These are phyloP conservation scores for Penicillium sp. DNA, from an alignment of 2,329 filamentous ascomycete species.

Conservation along the genomic window DNA sequence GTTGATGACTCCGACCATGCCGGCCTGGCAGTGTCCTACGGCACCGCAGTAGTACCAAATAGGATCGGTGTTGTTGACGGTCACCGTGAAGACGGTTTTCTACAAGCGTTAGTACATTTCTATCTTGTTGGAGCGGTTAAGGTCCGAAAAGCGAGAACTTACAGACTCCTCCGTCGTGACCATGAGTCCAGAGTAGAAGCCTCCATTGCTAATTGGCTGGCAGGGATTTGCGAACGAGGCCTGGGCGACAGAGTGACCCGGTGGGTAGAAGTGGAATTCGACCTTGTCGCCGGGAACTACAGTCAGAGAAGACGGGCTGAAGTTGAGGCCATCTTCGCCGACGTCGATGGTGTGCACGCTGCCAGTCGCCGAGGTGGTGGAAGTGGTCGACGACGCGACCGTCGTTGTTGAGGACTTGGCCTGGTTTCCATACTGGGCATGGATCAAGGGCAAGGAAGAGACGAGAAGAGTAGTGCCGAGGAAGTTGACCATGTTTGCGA, in stretches of 20 bases:
- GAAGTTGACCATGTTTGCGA: not conserved
- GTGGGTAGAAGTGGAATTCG: slow-evolving; percentile 56
- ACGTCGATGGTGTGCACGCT: slow-evolving; percentile 45
- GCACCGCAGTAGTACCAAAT: slow-evolving; percentile 81
- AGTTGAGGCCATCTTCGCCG: slow-evolving; percentile 45
- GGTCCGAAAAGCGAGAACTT: not conserved
- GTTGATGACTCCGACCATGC: slow-evolving; percentile 78
- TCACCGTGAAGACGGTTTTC: slow-evolving; percentile 67
- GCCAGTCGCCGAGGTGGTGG: slow-evolving; percentile 9
- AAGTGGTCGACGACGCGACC: not conserved
- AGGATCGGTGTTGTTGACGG: slow-evolving; percentile 67
- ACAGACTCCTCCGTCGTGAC: not conserved
- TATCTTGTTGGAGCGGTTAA: not conserved
- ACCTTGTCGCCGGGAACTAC: slow-evolving; percentile 52
- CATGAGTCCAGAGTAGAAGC: slow-evolving; percentile 41
- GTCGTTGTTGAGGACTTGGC: slow-evolving; percentile 4
- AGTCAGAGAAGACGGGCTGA: slow-evolving; percentile 48
- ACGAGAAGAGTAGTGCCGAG: not conserved
- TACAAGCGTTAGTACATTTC: not conserved
- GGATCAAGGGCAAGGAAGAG: not conserved
- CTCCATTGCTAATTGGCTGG: slow-evolving; percentile 41
- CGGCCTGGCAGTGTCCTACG: slow-evolving; percentile 70
- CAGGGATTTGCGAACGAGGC: slow-evolving; percentile 54
- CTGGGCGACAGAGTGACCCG: slow-evolving; percentile 55
- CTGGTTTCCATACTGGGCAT: not conserved